Evolutionary conservation across 176 grass and related monocot species (phyloP).

Genomic region (Oryza australiensis): DNA sequence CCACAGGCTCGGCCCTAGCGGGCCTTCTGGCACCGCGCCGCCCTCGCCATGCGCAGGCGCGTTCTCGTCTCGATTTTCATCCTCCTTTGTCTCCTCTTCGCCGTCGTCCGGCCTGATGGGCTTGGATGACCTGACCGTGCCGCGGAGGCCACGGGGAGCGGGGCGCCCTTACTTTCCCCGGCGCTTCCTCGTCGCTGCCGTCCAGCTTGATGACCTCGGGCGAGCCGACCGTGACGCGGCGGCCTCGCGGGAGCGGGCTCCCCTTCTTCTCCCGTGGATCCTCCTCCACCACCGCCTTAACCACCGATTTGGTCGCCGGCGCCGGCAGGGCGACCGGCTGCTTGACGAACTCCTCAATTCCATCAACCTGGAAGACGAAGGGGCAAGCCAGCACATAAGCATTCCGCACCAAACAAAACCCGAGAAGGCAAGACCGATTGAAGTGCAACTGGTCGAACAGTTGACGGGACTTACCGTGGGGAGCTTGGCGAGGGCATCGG

Average conservation of each 20-base stretch:
- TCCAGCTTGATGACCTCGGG: neutral
- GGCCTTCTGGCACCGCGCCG: neutral
- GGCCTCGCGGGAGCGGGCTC: conserved; percentile 16
- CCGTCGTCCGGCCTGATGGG: neutral
- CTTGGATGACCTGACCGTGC: neutral
- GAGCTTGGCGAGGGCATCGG: conserved; percentile 73
- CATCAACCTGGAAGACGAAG: conserved; percentile 19
- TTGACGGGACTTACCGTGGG: conserved; percentile 28
- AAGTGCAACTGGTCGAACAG: neutral
- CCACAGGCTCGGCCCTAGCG: neutral
- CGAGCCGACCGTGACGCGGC: neutral
- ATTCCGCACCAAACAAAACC: neutral
- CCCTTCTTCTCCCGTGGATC: neutral
- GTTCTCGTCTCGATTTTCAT: neutral
- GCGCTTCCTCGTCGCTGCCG: neutral
- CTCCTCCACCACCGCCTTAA: conserved; percentile 19
- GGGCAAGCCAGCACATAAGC: neutral
- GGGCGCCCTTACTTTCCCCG: neutral
- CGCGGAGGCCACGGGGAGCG: conserved; percentile 10
- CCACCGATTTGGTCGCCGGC: neutral
- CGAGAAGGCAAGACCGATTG: neutral
- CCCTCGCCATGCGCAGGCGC: neutral
- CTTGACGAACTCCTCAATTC: conserved; percentile 27
- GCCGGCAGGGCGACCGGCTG: neutral
- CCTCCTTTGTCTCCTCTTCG: neutral